Base-by-base conservation (phyloP, 169 alveolate species). In the Cryptosporidium muris region DNA sequence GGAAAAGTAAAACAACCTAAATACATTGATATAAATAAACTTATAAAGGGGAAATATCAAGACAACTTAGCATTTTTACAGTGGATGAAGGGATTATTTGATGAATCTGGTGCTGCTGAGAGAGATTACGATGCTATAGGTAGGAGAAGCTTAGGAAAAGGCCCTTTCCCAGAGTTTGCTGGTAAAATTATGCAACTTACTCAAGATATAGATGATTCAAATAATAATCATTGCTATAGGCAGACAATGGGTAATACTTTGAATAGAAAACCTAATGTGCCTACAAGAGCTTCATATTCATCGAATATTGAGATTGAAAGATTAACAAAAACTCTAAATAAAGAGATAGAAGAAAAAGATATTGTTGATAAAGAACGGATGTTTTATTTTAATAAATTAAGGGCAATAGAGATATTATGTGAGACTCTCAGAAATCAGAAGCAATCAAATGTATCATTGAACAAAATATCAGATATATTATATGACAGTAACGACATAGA, bases 31-130 rank as follows among this genome's bases (percentile, higher is more conserved):
- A 96, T 96, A 40, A 95, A 94, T 81, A 92, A 88, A 90, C 91
- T 93, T 43, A 93, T 95, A 25, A 96, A 95, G 65, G 99, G 98
- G 14, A 96, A 95, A 81, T 95, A 95, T 90, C 96, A 95, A 74
- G 99, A 97, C 89, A 95, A 97, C 90, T 92, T 95, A 58, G 99
- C 97, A 89, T 95, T 98, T 88, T 88, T 95, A 48, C 99, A 98
- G 90, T 98, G 99, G 99, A 81, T 98, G 82, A 96, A 97, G 89
- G 95, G 97, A n/a, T 95, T 92, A 91, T 96, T 91, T 90, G 98
- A 94, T 68, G 82, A 95, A 25, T 90, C 93, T 47, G 88, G 92
- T 25, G 94, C 91, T 42, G 92, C 91, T 25, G 94, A 94, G 58
- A 90, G 92, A 43, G 90, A 81, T 45, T 92, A 92, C 80, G 95